A percentile compares a stretch with the other conserved stretches of the same genome.
These are phyloP conservation scores for Carpinus viminea DNA, from an alignment of 306 rosid species.

Conservation along the genomic window DNA sequence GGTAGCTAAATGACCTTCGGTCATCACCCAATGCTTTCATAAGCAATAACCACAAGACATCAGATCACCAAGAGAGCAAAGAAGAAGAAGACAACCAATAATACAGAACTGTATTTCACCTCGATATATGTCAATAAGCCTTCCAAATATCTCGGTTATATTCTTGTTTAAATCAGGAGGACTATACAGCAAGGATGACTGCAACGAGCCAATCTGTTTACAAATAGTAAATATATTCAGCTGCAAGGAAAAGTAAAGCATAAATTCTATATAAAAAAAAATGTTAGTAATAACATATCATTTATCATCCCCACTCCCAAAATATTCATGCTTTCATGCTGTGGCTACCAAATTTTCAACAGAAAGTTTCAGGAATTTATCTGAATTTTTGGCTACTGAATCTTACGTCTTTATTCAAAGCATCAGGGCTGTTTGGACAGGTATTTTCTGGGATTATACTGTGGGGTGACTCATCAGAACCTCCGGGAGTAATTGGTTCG, in stretches of 20 bases:
- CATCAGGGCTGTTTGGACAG: constrained; percentile 31
- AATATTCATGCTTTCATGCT: constrained; percentile 9
- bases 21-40: constrained; percentile 88
- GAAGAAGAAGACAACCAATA: constrained; percentile 1
- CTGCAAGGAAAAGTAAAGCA: constrained; percentile 5
- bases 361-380: constrained; percentile 12
- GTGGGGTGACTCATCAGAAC: constrained; percentile 32
- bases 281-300: not conserved
- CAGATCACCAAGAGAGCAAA: constrained; percentile 23
- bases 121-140: constrained; percentile 85
- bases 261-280: not conserved
- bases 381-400: constrained; percentile 9
- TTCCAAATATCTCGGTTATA: constrained; percentile 81
- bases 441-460: constrained; percentile 24
- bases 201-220: constrained; percentile 29
- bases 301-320: not conserved
- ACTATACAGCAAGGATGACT: constrained; percentile 57
- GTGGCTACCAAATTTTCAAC: not conserved
- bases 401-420: constrained; percentile 50
- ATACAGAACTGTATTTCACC: constrained; percentile 40
- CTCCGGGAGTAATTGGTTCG: constrained; percentile 23
- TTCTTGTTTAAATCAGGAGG: constrained; percentile 85
- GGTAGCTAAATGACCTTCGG: constrained; percentile 89
- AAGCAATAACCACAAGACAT: constrained; percentile 31
- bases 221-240: constrained; percentile 13